Conservation (phyloP, 1,139 yeast species). For the Geotrichum cucujoidarum region DNA sequence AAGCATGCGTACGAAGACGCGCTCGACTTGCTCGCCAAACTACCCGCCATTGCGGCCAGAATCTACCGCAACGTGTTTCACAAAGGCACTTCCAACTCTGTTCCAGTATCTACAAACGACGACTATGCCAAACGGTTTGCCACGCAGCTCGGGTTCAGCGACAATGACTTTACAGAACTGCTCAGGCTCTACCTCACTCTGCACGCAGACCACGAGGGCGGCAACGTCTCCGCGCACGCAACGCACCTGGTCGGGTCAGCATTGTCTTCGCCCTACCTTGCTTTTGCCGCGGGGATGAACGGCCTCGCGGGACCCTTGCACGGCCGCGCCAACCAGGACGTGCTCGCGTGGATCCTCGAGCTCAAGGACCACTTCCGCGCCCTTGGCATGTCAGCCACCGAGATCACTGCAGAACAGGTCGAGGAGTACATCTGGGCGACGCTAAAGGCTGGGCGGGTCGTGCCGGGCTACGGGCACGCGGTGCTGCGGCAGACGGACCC, state of each 20-base stretch:
- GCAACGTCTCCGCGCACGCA: slow-evolving; percentile 97
- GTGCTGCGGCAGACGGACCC: slow-evolving; percentile 97
- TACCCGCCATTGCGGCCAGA: slow-evolving; percentile 61
- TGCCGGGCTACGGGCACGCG: slow-evolving; percentile 98
- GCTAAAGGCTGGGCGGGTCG: slow-evolving; percentile 88
- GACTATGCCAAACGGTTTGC: slow-evolving; percentile 96
- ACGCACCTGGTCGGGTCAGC: slow-evolving; percentile 98
- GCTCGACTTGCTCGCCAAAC: slow-evolving; percentile 57
- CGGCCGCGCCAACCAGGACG: slow-evolving; percentile 99
- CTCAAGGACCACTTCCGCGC: slow-evolving; percentile 53
- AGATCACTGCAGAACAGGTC: slow-evolving; percentile 68
- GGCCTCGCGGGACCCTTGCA: slow-evolving; percentile 98
- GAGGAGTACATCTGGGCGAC: slow-evolving; percentile 94
- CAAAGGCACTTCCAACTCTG: slow-evolving; percentile 64
- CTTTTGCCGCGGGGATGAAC: slow-evolving; percentile 92
- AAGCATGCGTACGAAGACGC: slow-evolving; percentile 62
- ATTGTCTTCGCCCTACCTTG: slow-evolving; percentile 86
- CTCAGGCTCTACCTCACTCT: slow-evolving; percentile 93
- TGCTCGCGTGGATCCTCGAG: slow-evolving; percentile 88
- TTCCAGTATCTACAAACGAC: slow-evolving; percentile 54
- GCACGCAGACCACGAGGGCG: slow-evolving; percentile 99
- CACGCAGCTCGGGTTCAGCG: slow-evolving; percentile 75
- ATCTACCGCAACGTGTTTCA: slow-evolving; percentile 62
- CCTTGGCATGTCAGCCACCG: slow-evolving; percentile 51
- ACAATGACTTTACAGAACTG: slow-evolving; percentile 74